phyloP scores from a whole-genome alignment of 768 basidiomycete species.

The Xerocomellus intermedius region DNA sequence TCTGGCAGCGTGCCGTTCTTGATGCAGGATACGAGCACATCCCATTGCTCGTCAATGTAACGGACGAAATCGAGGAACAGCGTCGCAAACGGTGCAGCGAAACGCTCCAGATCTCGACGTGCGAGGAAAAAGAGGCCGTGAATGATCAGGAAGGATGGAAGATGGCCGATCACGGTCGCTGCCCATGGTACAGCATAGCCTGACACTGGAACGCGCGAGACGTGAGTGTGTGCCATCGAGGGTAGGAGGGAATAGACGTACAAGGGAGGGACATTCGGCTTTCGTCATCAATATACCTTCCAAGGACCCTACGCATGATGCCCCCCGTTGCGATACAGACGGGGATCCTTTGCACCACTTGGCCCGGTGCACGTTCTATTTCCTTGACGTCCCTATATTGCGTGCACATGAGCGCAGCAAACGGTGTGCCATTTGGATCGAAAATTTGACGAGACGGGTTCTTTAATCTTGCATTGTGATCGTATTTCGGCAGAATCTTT shows the following conservation, averaged over 20 bases:
- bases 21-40: conserved; percentile 16
- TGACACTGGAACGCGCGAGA: conserved; percentile 7
- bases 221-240: neutral
- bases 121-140: conserved; percentile 22
- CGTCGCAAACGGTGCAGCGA: conserved; percentile 6
- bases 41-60: conserved; percentile 1
- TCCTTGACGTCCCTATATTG: neutral
- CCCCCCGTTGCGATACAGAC: neutral
- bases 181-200: conserved; percentile 15
- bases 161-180: conserved; percentile 9
- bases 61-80: neutral
- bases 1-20: conserved; percentile 16
- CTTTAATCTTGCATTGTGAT: neutral
- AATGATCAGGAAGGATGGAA: conserved; percentile 18
- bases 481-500: conserved; percentile 12
- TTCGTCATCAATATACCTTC: conserved; percentile 9
- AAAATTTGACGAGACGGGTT: neutral
- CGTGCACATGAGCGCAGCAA: neutral
- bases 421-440: neutral
- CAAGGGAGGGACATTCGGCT: neutral
- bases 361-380: neutral
- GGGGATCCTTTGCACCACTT: conserved; percentile 2
- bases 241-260: neutral
- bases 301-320: neutral
- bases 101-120: neutral